phyloP scores from a whole-genome alignment of 129 eudicot genomes.

The Chrysanthemum makinoi region DNA sequence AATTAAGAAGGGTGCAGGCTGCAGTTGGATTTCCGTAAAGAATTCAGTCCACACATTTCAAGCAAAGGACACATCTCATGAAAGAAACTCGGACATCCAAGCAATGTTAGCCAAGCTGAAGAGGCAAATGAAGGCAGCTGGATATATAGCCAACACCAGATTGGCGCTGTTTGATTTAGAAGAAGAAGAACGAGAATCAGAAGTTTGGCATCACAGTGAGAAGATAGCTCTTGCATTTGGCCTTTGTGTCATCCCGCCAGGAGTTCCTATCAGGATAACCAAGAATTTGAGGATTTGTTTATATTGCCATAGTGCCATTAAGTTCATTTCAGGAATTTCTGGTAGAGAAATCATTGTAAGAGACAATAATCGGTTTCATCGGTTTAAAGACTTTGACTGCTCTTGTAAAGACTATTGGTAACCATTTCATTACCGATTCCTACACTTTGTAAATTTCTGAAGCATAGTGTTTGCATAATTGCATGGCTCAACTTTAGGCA shows the following conservation, averaged over 20 bases:
- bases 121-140: slow-evolving; percentile 61
- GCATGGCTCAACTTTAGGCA: too few relatives aligned
- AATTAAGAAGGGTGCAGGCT: slow-evolving; percentile 69
- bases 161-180: slow-evolving; percentile 68
- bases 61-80: slow-evolving; percentile 71
- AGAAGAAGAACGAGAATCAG: slow-evolving; percentile 87
- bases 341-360: slow-evolving; percentile 68
- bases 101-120: slow-evolving; percentile 48
- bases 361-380: slow-evolving; percentile 72
- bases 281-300: slow-evolving; percentile 74
- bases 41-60: slow-evolving; percentile 61
- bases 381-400: slow-evolving; percentile 49
- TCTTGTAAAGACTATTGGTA: slow-evolving; percentile 85
- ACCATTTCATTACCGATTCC: background rate
- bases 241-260: slow-evolving; percentile 56
- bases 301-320: slow-evolving; percentile 73
- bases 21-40: slow-evolving; percentile 74
- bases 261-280: slow-evolving; percentile 69
- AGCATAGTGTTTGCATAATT: background rate
- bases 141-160: slow-evolving; percentile 57
- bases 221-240: slow-evolving; percentile 84
- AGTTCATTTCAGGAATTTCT: slow-evolving; percentile 62
- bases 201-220: slow-evolving; percentile 80
- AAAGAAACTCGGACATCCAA: slow-evolving; percentile 58
- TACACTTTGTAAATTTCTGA: slow-evolving; percentile 12